phyloP scores from a whole-genome alignment of 1,284 basidiomycete genomes.

The Uromyces viciae-fabae region DNA sequence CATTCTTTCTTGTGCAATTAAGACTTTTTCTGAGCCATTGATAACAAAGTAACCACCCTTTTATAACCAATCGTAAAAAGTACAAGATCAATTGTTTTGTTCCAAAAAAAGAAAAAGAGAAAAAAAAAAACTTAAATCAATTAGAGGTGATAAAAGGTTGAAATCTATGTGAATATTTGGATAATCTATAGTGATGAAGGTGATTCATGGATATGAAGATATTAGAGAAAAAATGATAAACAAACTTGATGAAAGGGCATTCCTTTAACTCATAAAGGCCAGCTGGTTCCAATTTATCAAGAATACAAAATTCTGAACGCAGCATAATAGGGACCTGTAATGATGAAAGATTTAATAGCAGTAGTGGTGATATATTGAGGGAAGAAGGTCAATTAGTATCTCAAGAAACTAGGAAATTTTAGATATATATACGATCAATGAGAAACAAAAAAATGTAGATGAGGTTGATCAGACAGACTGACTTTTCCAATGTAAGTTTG shows the following conservation, averaged over 20 bases:
- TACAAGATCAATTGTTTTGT: slow-evolving; percentile 2
- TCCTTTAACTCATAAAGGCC: slow-evolving; percentile 88
- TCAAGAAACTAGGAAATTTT: not conserved
- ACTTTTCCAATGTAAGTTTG: slow-evolving; percentile 97
- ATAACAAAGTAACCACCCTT: slow-evolving; percentile 98
- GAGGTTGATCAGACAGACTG: slow-evolving; percentile 51
- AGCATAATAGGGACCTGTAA: slow-evolving; percentile 92
- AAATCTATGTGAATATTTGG: not conserved
- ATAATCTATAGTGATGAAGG: not conserved
- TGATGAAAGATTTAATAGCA: too few relatives aligned
- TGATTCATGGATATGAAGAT: not conserved
- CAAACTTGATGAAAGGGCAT: slow-evolving; percentile 77
- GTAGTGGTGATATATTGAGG: not conserved
- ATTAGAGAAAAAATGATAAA: not conserved
- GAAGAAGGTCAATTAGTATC: not conserved
- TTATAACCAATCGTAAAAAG: too few relatives aligned
- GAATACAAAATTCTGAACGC: slow-evolving; percentile 88
- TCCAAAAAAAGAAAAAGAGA: not conserved
- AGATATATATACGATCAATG: too few relatives aligned
- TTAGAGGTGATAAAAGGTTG: too few relatives aligned
- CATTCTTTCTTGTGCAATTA: slow-evolving; percentile 99
- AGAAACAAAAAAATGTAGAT: not conserved
- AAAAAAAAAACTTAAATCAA: not conserved
- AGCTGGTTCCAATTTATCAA: slow-evolving; percentile 72
- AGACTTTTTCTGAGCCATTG: slow-evolving; percentile 97